Percentiles rank a stretch among this genome's conserved stretches.
Evolutionary conservation across 2,329 filamentous ascomycete genomes (phyloP).

Genomic region (Cadophora malorum): DNA sequence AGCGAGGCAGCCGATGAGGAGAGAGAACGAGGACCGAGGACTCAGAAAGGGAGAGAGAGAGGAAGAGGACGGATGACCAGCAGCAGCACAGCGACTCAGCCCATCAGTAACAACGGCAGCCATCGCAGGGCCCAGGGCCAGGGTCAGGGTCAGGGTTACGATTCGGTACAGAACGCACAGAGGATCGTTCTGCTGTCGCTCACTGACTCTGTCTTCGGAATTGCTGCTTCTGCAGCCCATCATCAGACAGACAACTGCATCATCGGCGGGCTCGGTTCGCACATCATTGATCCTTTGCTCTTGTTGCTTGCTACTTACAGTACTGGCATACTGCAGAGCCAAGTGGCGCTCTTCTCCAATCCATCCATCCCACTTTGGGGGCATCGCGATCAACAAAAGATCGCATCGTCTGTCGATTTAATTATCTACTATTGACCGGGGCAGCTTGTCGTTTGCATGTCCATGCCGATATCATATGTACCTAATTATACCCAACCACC

Average conservation of each 20-base stretch:
- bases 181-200: slow-evolving; percentile 1
- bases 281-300: neutral
- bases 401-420: neutral
- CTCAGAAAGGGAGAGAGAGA: no score
- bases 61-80: no score
- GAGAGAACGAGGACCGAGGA: neutral
- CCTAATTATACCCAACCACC: slow-evolving; percentile 16
- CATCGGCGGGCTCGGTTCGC: neutral
- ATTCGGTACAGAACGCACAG: slow-evolving; percentile 7
- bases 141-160: neutral
- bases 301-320: neutral
- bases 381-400: neutral
- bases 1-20: neutral
- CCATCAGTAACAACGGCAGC: neutral
- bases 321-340: neutral
- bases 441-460: neutral
- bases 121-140: neutral
- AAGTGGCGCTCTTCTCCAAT: neutral
- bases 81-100: neutral
- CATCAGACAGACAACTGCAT: neutral
- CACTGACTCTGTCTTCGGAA: slow-evolving; percentile 9
- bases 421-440: slow-evolving; percentile 6
- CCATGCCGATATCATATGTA: slow-evolving; percentile 9
- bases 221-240: neutral
- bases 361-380: neutral